A percentile compares a stretch with the other conserved stretches of the same genome.
Evolutionary conservation across 2,329 filamentous ascomycete genomes (phyloP).

Genomic region (Exophiala calicioides): DNA sequence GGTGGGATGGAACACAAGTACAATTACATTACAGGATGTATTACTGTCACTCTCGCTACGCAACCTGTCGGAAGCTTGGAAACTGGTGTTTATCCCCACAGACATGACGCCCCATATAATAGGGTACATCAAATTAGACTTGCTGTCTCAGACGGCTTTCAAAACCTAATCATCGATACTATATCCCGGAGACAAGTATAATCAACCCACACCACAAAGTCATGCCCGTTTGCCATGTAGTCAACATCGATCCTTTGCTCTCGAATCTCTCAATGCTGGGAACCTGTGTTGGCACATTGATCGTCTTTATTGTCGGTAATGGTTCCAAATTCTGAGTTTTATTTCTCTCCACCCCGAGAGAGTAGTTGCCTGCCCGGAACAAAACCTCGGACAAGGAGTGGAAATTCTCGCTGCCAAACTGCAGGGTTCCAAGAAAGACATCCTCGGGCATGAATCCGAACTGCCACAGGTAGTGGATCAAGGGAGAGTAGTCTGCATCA

Average conservation of each 20-base stretch:
- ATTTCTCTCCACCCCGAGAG: conserved; percentile 4
- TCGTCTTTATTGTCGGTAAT: neutral
- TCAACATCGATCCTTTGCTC: neutral
- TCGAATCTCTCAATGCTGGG: conserved; percentile 9
- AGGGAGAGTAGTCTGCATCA: conserved; percentile 11
- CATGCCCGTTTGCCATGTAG: no score
- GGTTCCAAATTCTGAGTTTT: neutral
- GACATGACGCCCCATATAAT: no score
- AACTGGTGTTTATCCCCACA: no score
- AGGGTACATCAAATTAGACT: no score
- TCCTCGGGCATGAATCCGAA: conserved; percentile 11
- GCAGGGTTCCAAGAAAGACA: conserved; percentile 12
- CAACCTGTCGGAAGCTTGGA: no score
- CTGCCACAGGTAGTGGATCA: conserved; percentile 18
- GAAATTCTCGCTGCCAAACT: conserved; percentile 14
- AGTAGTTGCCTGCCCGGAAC: conserved; percentile 10
- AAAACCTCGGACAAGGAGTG: conserved; percentile 7
- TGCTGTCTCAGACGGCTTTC: no score
- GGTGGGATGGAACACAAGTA: neutral
- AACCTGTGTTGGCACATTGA: conserved; percentile 8
- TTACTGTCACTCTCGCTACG: no score
- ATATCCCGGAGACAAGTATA: no score
- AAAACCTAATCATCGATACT: no score
- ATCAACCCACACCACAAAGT: no score
- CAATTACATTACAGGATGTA: neutral